Conservation (phyloP, 75 land plant species). For the Selaginella moellendorffii region DNA sequence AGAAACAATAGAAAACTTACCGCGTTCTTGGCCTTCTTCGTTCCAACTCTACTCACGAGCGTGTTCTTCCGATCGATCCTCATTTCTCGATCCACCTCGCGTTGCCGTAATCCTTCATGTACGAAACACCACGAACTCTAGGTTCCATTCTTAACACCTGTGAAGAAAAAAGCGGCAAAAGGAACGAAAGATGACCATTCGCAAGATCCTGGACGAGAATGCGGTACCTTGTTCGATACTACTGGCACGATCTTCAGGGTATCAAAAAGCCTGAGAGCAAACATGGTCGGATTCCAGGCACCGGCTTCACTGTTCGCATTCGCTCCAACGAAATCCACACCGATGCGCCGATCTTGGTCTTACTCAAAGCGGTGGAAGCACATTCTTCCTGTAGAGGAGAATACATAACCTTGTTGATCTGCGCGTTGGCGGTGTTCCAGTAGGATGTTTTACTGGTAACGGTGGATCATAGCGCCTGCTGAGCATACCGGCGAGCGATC, state of each 20-base stretch:
- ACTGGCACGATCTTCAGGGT: constrained; percentile 64
- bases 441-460: too few species aligned
- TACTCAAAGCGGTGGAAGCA: too few species aligned
- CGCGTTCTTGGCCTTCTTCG: constrained; percentile 33
- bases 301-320: constrained; percentile 58
- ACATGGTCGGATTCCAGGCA: constrained; percentile 38
- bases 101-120: constrained; percentile 11
- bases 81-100: constrained; percentile 15
- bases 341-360: too few species aligned
- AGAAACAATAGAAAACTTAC: constrained; percentile 10
- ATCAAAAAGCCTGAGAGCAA: constrained; percentile 72
- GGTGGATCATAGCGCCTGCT: too few species aligned
- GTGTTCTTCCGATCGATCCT: constrained; percentile 17
- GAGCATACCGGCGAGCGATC: too few species aligned
- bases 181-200: too few species aligned
- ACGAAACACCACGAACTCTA: constrained; percentile 25
- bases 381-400: too few species aligned
- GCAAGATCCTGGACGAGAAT: too few species aligned
- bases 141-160: constrained; percentile 84
- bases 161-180: background rate
- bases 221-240: constrained; percentile 58
- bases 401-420: too few species aligned
- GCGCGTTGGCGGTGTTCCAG: too few species aligned
- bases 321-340: constrained; percentile 64
- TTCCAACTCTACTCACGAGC: constrained; percentile 48